These are phyloP conservation scores for Cryoendolithus antarcticus DNA, from an alignment of 2,329 filamentous ascomycete genomes.

Conservation along the genomic window DNA sequence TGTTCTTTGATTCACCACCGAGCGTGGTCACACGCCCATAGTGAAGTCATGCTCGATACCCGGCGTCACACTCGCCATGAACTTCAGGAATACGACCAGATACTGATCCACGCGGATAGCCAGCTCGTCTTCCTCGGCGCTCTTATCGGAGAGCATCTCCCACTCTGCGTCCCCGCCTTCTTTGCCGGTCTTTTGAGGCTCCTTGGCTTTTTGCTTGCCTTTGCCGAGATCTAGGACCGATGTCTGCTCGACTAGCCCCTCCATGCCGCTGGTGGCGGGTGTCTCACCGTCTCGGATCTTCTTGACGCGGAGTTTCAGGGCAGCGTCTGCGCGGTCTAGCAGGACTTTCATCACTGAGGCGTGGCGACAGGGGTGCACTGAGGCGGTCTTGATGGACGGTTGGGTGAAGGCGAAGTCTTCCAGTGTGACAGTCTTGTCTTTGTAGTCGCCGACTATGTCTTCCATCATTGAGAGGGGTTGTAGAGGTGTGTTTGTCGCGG, in stretches of 20 bases:
- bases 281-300: slow-evolving; percentile 52
- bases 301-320: slow-evolving; percentile 74
- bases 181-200: slow-evolving; percentile 9
- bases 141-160: slow-evolving; percentile 45
- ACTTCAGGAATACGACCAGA: slow-evolving; percentile 76
- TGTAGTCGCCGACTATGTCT: slow-evolving; percentile 91
- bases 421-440: slow-evolving; percentile 95
- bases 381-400: slow-evolving; percentile 86
- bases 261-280: slow-evolving; percentile 52
- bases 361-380: slow-evolving; percentile 93
- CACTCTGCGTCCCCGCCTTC: slow-evolving; percentile 46
- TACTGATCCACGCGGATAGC: slow-evolving; percentile 84
- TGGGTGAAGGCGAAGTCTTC: slow-evolving; percentile 96
- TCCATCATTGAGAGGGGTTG: slow-evolving; percentile 85
- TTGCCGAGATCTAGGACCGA: slow-evolving; percentile 44
- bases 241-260: slow-evolving; percentile 75
- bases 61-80: slow-evolving; percentile 65
- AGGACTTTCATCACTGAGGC: slow-evolving; percentile 96
- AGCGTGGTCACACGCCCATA: slow-evolving; percentile 62
- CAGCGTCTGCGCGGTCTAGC: slow-evolving; percentile 86
- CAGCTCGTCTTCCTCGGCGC: slow-evolving; percentile 56
- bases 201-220: slow-evolving; percentile 26
- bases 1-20: slow-evolving; percentile 2
- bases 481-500: slow-evolving; percentile 47
- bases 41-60: slow-evolving; percentile 98